A percentile compares a stretch with the other conserved stretches of the same genome.
Evolutionary conservation across 2,329 filamentous ascomycete genomes (phyloP).

Genomic region (Microcyclosporella mali): DNA sequence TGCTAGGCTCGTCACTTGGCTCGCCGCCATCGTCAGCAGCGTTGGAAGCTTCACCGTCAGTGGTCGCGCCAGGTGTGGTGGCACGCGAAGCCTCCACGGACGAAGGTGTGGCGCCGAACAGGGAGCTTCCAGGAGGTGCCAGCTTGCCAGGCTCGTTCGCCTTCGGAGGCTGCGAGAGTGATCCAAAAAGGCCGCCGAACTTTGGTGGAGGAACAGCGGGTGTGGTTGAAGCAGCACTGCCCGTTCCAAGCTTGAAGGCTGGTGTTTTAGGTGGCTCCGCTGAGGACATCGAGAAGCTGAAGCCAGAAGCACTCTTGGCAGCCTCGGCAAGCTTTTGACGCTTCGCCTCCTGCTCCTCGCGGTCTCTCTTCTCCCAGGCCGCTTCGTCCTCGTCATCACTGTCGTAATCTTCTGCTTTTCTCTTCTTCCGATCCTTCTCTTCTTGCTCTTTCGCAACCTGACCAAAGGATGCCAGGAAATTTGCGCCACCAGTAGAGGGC

Average conservation of each 20-base stretch:
- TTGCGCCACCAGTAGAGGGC: slow-evolving; percentile 24
- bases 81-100: slow-evolving; percentile 40
- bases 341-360: slow-evolving; percentile 43
- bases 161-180: slow-evolving; percentile 14
- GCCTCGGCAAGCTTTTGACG: slow-evolving; percentile 36
- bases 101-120: slow-evolving; percentile 30
- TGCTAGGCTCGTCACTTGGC: slow-evolving; percentile 22
- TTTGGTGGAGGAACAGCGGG: slow-evolving; percentile 16
- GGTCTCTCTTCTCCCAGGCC: slow-evolving; percentile 43
- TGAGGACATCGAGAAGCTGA: slow-evolving; percentile 15
- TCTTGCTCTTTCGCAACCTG: slow-evolving; percentile 33
- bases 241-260: slow-evolving; percentile 41
- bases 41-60: slow-evolving; percentile 33
- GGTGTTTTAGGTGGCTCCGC: slow-evolving; percentile 31
- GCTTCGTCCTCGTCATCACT: slow-evolving; percentile 48
- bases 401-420: slow-evolving; percentile 47
- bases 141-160: slow-evolving; percentile 16
- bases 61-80: slow-evolving; percentile 43
- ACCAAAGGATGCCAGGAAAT: slow-evolving; percentile 38
- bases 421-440: slow-evolving; percentile 42
- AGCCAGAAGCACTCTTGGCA: slow-evolving; percentile 28
- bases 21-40: slow-evolving; percentile 27
- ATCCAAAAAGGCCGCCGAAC: slow-evolving; percentile 8
- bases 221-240: slow-evolving; percentile 21
- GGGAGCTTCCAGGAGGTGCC: slow-evolving; percentile 31